These are phyloP conservation scores for Luzula sylvatica DNA, from an alignment of 176 grass and related monocot genomes.

Conservation along the genomic window DNA sequence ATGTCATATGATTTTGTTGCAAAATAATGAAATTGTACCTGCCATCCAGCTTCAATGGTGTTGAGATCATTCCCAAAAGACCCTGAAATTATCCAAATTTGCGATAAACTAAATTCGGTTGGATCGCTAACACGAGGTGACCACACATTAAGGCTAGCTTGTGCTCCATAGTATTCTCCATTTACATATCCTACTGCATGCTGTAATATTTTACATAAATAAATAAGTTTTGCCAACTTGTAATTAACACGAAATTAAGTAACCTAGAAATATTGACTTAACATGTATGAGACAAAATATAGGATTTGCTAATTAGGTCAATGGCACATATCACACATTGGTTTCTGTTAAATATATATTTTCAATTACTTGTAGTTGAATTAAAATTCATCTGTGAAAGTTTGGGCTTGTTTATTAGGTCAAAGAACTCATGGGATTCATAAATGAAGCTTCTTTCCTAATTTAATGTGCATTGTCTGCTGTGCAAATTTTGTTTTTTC, in stretches of 20 bases:
- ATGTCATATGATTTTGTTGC: no score
- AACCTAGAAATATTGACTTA: slow-evolving; percentile 19
- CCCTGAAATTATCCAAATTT: slow-evolving; percentile 91
- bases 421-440: slow-evolving; percentile 29
- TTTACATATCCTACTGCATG: slow-evolving; percentile 81
- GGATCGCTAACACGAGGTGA: slow-evolving; percentile 53
- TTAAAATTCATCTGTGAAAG: slow-evolving; percentile 4
- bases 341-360: slow-evolving; percentile 2
- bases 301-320: neutral
- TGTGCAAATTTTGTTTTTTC: slow-evolving; percentile 7
- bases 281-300: slow-evolving; percentile 13
- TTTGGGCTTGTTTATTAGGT: neutral
- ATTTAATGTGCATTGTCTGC: slow-evolving; percentile 22
- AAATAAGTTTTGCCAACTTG: slow-evolving; percentile 2
- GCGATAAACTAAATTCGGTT: slow-evolving; percentile 92
- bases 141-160: slow-evolving; percentile 94
- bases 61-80: slow-evolving; percentile 92
- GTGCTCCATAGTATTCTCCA: slow-evolving; percentile 77
- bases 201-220: slow-evolving; percentile 34
- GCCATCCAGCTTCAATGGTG: slow-evolving; percentile 96
- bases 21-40: slow-evolving; percentile 31
- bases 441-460: slow-evolving; percentile 47
- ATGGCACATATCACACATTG: slow-evolving; percentile 12
- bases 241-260: neutral
- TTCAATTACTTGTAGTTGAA: slow-evolving; percentile 3